Percentiles rank a stretch among this genome's conserved stretches.
Conservation (phyloP, 768 basidiomycete genomes). For the Thelephora aurantiotincta region DNA sequence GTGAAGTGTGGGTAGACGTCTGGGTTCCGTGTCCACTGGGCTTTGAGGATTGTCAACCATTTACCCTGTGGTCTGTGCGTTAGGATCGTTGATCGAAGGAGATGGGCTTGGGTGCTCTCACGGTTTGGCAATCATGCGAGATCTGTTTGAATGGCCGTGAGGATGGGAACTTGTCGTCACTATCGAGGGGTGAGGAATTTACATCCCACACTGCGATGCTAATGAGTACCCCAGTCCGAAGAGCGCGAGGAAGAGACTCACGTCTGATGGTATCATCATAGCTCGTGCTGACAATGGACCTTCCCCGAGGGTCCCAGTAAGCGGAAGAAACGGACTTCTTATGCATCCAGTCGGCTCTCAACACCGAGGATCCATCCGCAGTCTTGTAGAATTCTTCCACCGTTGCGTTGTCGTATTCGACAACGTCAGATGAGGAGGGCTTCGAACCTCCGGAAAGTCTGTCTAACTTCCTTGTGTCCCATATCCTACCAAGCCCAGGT, state of each 20-base stretch:
- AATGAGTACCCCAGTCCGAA: not conserved
- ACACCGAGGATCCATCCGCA: conserved; percentile 33
- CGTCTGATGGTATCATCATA: conserved; percentile 69
- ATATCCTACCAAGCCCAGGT: conserved; percentile 34
- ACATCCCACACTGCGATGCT: conserved; percentile 60
- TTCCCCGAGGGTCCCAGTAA: conserved; percentile 75
- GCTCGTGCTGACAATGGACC: conserved; percentile 69
- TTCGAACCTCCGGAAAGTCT: conserved; percentile 19
- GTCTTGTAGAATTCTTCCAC: conserved; percentile 38
- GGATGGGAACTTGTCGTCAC: conserved; percentile 35
- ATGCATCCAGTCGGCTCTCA: conserved; percentile 57
- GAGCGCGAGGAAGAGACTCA: conserved; percentile 22
- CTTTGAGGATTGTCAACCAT: conserved; percentile 69
- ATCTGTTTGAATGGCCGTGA: conserved; percentile 51
- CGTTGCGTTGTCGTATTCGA: conserved; percentile 23
- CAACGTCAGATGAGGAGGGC: conserved; percentile 13
- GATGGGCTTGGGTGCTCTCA: conserved; percentile 18
- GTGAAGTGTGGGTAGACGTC: conserved; percentile 77
- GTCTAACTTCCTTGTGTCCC: conserved; percentile 62
- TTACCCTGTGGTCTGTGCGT: conserved; percentile 36
- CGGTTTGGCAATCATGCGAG: conserved; percentile 71
- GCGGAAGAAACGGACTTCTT: conserved; percentile 71
- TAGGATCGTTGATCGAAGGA: not conserved
- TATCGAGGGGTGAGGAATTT: conserved; percentile 32
- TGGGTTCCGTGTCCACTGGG: conserved; percentile 68